Base-by-base conservation (phyloP, 2,329 filamentous ascomycete species). In the Blastomyces emzantsi region DNA sequence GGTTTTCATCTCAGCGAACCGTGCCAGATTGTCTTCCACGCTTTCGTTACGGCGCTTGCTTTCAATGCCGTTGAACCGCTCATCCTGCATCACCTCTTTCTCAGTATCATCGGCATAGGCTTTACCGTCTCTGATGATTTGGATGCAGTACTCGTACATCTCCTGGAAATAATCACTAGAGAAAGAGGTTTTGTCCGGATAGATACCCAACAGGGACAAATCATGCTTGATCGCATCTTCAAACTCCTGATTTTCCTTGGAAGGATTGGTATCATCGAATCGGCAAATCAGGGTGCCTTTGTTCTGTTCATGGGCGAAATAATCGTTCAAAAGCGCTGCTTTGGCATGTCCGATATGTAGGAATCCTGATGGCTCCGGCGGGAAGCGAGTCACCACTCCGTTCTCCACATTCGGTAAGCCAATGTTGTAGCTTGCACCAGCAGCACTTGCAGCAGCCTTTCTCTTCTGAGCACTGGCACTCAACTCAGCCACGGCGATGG, bases 201-300 rank as follows among this genome's bases (percentile, higher is more conserved):
- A 90, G 76, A 99, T 90, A 39, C 92, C 93, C 83, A 99, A 91
- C 62, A 97, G 83, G 60, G 87, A 86, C 60, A 97, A 84, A 76
- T 99, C 94, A 79, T 96, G 89, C 49, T 96, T 82, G 66, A 99
- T 99, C 5, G 92, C 85, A 77, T 97, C 92, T 75, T 97, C 88
- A 75, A 88, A 99, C 79, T 97, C 94, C 75, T 93, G 87, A 81
- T 96, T 97, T 82, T 99, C 94, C 76, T 97, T 97, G 65, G 89
- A 87, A 8, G 94, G 94, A 78, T 99, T 99, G 63, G 94, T 99
- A 73, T 99, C 94, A 74, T 99, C 94, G 73, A 99, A 94, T 65
- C 94, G 90, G 60, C 97, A 85, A 65, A 95, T 87, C 70, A 99
- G 82, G 71, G 89, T 95, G 71, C 94, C 94, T 65, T 93, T 87